Percentiles rank a stretch among this genome's conserved stretches.
Evolutionary conservation across 1,139 yeast species (phyloP).

Genomic region (Diutina pseudorugosa): DNA sequence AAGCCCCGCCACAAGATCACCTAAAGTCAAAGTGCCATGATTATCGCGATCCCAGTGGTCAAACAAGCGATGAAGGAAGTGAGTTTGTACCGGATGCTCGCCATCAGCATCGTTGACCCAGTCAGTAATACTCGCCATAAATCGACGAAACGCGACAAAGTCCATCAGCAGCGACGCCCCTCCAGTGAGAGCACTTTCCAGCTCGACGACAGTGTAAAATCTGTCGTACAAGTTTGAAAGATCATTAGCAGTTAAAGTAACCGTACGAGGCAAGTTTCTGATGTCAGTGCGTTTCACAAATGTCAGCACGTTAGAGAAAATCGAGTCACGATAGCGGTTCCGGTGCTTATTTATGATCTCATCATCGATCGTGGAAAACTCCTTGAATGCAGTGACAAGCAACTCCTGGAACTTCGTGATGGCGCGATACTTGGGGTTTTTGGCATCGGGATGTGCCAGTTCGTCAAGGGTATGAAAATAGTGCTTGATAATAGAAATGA

Average conservation of each 20-base stretch:
- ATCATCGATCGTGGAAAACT: conserved; percentile 72
- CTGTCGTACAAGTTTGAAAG: conserved; percentile 72
- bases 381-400: conserved; percentile 84
- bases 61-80: conserved; percentile 54
- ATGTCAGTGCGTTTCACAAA: conserved; percentile 89
- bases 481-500: conserved; percentile 72
- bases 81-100: conserved; percentile 15
- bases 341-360: conserved; percentile 60
- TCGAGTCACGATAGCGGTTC: conserved; percentile 58
- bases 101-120: conserved; percentile 36
- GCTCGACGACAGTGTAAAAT: conserved; percentile 66
- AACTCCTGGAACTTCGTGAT: conserved; percentile 84
- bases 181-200: conserved; percentile 48
- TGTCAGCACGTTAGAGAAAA: conserved; percentile 73
- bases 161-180: conserved; percentile 65
- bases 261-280: conserved; percentile 68
- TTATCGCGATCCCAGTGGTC: conserved; percentile 54
- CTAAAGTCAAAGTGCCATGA: conserved; percentile 47
- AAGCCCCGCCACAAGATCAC: conserved; percentile 63
- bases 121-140: conserved; percentile 71
- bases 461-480: conserved; percentile 73
- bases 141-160: conserved; percentile 54
- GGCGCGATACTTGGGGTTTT: conserved; percentile 49
- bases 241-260: conserved; percentile 44
- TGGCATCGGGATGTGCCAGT: conserved; percentile 65